Evolutionary conservation across 1,139 yeast genomes (phyloP).

Genomic region (Meyerozyma guilliermondii): DNA sequence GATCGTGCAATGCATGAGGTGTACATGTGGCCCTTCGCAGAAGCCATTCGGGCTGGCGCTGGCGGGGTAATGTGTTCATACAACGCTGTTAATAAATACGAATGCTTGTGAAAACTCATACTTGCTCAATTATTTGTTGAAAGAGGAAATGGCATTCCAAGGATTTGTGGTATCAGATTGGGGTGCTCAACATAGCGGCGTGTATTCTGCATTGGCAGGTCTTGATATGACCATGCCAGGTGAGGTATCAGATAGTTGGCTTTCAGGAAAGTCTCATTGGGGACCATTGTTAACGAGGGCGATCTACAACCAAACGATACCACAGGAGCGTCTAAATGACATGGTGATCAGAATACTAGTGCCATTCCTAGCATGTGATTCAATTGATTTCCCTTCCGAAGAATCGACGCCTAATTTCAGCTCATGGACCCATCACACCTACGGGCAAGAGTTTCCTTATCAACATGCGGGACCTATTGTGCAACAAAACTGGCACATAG

Average conservation of each 20-base stretch:
- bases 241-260: slow-evolving; percentile 48
- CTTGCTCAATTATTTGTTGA: slow-evolving; percentile 48
- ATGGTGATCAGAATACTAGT: slow-evolving; percentile 60
- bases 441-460: slow-evolving; percentile 47
- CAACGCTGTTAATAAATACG: slow-evolving; percentile 52
- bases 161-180: slow-evolving; percentile 66
- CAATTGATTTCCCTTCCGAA: slow-evolving; percentile 27
- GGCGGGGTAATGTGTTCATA: slow-evolving; percentile 63
- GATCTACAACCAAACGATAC: slow-evolving; percentile 51
- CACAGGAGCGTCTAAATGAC: slow-evolving; percentile 53
- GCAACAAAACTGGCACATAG: slow-evolving; percentile 52
- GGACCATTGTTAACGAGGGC: slow-evolving; percentile 55
- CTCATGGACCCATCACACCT: slow-evolving; percentile 55
- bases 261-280: slow-evolving; percentile 53
- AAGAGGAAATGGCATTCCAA: slow-evolving; percentile 62
- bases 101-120: slow-evolving; percentile 61
- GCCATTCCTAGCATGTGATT: slow-evolving; percentile 45
- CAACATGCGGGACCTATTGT: slow-evolving; percentile 50
- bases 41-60: slow-evolving; percentile 54
- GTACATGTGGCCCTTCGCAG: slow-evolving; percentile 65
- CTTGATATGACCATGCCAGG: slow-evolving; percentile 70
- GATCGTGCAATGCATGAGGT: slow-evolving; percentile 62
- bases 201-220: slow-evolving; percentile 54
- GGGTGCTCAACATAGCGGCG: slow-evolving; percentile 61
- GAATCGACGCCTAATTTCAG: slow-evolving; percentile 52